phyloP scores from a whole-genome alignment of 352 stramenopile genomes.

The Peronosclerospora sorghi region DNA sequence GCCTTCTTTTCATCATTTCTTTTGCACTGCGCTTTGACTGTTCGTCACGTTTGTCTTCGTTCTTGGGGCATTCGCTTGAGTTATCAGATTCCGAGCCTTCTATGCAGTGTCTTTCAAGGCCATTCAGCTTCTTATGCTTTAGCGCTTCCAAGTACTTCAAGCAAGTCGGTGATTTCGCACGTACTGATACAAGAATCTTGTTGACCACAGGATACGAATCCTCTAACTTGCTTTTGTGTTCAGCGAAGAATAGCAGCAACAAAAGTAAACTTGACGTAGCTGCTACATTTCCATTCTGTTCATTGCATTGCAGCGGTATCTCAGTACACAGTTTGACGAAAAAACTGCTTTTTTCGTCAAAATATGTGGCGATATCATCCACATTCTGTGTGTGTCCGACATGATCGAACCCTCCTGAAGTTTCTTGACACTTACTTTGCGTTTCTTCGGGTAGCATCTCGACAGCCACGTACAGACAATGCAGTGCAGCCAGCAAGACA shows the following conservation, averaged over 20 bases:
- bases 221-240: slow-evolving; percentile 12
- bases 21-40: slow-evolving; percentile 27
- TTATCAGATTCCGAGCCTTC: neutral
- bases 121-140: slow-evolving; percentile 7
- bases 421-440: slow-evolving; percentile 1
- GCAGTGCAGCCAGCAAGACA: slow-evolving; percentile 38
- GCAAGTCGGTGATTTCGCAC: slow-evolving; percentile 19
- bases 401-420: neutral
- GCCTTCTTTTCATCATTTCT: slow-evolving; percentile 46
- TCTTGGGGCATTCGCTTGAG: neutral
- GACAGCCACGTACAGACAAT: slow-evolving; percentile 40
- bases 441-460: slow-evolving; percentile 12
- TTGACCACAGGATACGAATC: slow-evolving; percentile 16
- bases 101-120: neutral
- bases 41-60: slow-evolving; percentile 1
- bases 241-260: slow-evolving; percentile 12
- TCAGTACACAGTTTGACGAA: slow-evolving; percentile 33
- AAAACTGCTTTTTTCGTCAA: slow-evolving; percentile 21
- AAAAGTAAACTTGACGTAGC: slow-evolving; percentile 18
- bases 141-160: slow-evolving; percentile 11
- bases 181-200: slow-evolving; percentile 12
- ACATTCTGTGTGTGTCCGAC: slow-evolving; percentile 6
- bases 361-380: slow-evolving; percentile 23
- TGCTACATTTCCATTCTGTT: neutral
- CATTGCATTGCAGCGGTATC: slow-evolving; percentile 8